These are phyloP conservation scores for Verruconis gallopava DNA, from an alignment of 2,329 filamentous ascomycete species.

Conservation along the genomic window DNA sequence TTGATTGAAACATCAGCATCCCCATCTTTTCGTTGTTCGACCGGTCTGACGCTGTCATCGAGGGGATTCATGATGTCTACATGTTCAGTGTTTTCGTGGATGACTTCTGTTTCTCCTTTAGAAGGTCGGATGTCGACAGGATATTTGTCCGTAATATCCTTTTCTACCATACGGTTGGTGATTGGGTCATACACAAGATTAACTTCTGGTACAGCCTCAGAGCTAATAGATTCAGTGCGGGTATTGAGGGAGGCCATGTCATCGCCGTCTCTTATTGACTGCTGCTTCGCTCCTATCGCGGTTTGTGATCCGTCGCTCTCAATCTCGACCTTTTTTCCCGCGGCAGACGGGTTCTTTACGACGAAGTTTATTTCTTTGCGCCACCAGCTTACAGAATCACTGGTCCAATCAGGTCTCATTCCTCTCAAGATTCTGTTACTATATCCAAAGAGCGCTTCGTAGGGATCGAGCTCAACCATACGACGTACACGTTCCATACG, in stretches of 20 bases:
- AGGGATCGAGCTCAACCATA: constrained; percentile 9
- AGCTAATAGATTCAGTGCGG: not conserved
- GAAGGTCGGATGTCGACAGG: not conserved
- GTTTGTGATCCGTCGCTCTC: not conserved
- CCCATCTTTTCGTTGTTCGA: not conserved
- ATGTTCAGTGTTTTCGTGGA: not conserved
- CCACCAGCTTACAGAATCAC: constrained; percentile 1
- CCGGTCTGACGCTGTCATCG: not conserved
- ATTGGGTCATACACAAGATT: constrained; percentile 9
- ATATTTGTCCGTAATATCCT: not conserved
- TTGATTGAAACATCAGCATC: not conserved
- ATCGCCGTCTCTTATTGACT: not conserved
- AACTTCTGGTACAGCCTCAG: not conserved
- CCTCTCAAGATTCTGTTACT: constrained; percentile 8
- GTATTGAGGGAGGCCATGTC: not conserved
- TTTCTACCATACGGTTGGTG: constrained; percentile 8
- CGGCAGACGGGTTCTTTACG: not conserved
- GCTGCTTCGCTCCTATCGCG: not conserved
- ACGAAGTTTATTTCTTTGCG: constrained; percentile 2
- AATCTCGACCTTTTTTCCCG: not conserved
- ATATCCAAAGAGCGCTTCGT: constrained; percentile 8
- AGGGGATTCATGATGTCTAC: not conserved
- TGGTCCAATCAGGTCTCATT: not conserved
- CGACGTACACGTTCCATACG: constrained; percentile 3
- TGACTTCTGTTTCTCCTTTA: not conserved